Evolutionary conservation across 805 yeast species (phyloP).

Genomic region (Metschnikowia kunwiensis): DNA sequence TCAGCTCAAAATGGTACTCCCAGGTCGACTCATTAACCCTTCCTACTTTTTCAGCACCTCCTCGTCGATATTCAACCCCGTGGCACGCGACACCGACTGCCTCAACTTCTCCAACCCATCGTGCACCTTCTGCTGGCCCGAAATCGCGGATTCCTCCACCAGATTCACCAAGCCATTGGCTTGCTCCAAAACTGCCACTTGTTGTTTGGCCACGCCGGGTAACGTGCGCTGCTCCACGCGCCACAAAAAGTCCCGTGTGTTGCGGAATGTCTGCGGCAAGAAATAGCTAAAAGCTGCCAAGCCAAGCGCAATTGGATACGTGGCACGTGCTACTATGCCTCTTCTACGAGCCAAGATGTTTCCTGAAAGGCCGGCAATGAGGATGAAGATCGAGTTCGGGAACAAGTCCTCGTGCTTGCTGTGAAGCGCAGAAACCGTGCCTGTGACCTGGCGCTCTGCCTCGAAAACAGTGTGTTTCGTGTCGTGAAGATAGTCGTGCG

Average conservation of each 20-base stretch:
- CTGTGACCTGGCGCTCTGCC: conserved; percentile 61
- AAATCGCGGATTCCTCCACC: conserved; percentile 42
- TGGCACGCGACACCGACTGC: conserved; percentile 46
- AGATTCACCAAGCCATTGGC: conserved; percentile 35
- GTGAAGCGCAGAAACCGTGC: conserved; percentile 62
- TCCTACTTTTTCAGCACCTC: conserved; percentile 47
- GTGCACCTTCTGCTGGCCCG: conserved; percentile 37
- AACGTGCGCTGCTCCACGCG: conserved; percentile 54
- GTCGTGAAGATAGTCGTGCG: conserved; percentile 39
- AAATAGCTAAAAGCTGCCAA: conserved; percentile 62
- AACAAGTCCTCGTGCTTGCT: conserved; percentile 63
- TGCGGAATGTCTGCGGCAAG: conserved; percentile 68
- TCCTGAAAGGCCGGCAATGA: conserved; percentile 70
- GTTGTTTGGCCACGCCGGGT: conserved; percentile 65
- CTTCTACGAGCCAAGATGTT: conserved; percentile 69
- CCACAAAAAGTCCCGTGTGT: conserved; percentile 58
- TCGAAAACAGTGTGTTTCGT: conserved; percentile 50
- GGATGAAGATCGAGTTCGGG: conserved; percentile 67
- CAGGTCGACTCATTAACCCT: too few species aligned
- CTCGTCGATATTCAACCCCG: conserved; percentile 69
- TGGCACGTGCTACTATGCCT: conserved; percentile 49
- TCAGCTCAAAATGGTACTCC: too few species aligned
- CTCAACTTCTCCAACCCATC: conserved; percentile 38
- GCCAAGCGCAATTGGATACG: conserved; percentile 61
- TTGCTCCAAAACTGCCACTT: conserved; percentile 43